Evolutionary conservation across 495 filamentous ascomycete species (phyloP), one percentile per base, ranked within the genome.

Genomic region (Lasiosphaeris hirsuta): DNA sequence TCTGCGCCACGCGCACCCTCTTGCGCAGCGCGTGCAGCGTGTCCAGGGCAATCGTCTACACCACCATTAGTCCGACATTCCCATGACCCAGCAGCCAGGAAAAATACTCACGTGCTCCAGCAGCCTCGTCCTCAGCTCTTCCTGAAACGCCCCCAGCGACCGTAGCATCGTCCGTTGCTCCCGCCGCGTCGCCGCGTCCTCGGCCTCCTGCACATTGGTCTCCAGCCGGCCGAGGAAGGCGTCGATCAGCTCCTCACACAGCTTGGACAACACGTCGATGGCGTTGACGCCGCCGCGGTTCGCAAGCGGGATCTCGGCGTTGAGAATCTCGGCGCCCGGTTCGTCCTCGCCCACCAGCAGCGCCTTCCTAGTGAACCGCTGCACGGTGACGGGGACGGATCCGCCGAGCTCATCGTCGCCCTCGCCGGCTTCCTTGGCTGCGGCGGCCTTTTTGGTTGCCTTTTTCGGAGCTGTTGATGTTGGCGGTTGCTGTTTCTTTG

Each of bases 201-300:
- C 71, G 36, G 71, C 74, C 7, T 69, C 63, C 19, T 59, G 51
- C 0, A 62, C 65, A 11, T 67, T 68, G 45, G 75, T 72, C 44
- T 77, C 69, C 6, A 81, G 58, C 30, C 67, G 80, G 51, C 79
- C 68, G 9, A 82, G 58, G 30, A 71, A 75, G 4, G 69, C 79
- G 37, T 82, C 82, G 30, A 88, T 71, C 1, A 86, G 81, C 64
- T 90, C 87, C 41, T 84, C 79, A 69, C 86, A 89, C 41, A 90
- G 78, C 66, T 89, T 85, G 46, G 80, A 76, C 9, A 90, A 66
- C 0, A 90, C 87, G 48, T 90, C 87, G 14, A 88, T 77, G 1
- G 82, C 74, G 59, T 89, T 90, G 54, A 88, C 85, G 33, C 84
- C 86, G 23, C 77, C 77, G n/a, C 82, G 80, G 57, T 75, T 84